Evolutionary conservation across 176 grass and related monocot genomes (phyloP).

Genomic region (Avena atlantica): DNA sequence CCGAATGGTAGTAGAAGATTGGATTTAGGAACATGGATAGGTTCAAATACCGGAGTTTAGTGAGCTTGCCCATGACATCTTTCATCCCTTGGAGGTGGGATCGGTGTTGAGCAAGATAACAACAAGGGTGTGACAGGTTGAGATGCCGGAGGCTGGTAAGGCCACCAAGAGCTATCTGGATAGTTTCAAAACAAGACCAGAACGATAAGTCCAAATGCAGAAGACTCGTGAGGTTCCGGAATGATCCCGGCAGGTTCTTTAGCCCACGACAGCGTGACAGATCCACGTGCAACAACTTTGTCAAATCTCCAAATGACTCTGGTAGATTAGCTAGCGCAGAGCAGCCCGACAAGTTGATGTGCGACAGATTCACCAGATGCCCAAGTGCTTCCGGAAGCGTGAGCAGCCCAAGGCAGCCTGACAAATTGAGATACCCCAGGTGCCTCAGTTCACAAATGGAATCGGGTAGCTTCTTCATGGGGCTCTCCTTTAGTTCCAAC

Average conservation of each 20-base stretch:
- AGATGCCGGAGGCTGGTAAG: neutral
- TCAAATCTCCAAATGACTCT: neutral
- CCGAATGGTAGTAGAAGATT: neutral
- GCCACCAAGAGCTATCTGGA: neutral
- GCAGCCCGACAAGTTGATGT: neutral
- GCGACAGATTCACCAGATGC: neutral
- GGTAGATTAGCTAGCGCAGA: neutral
- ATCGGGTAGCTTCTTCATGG: neutral
- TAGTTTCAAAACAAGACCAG: neutral
- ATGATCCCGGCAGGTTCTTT: neutral
- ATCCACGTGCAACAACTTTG: neutral
- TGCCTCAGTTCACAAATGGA: neutral
- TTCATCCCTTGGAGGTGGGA: neutral
- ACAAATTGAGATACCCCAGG: neutral
- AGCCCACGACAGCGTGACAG: neutral
- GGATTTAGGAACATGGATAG: neutral
- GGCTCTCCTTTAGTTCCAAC: neutral
- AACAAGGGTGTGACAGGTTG: neutral
- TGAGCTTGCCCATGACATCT: neutral
- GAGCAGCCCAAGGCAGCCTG: neutral
- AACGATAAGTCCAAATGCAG: neutral
- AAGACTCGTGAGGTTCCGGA: neutral
- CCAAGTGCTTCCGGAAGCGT: neutral
- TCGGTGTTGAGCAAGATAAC: neutral
- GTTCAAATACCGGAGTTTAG: neutral